These are phyloP conservation scores for Lodderomyces pseudojiufengensis DNA, from an alignment of 1,139 yeast species.

Conservation along the genomic window DNA sequence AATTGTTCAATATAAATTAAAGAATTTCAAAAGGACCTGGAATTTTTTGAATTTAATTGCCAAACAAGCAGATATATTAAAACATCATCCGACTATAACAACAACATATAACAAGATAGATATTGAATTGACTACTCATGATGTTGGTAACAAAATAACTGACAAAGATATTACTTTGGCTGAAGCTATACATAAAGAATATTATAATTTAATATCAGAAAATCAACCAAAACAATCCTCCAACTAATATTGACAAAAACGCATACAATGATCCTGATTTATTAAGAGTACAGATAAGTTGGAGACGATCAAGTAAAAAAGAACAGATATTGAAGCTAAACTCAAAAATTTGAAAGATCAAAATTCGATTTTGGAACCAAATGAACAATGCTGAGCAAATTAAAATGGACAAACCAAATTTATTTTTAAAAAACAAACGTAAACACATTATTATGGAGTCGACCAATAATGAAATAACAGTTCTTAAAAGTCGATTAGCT, in stretches of 20 bases:
- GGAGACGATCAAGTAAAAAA: too few relatives aligned
- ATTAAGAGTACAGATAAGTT: too few relatives aligned
- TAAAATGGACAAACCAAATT: too few relatives aligned
- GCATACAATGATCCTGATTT: too few relatives aligned
- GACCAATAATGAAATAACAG: too few relatives aligned
- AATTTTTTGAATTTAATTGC: conserved; percentile 60
- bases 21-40: conserved; percentile 61
- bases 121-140: conserved; percentile 66
- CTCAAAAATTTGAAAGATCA: too few relatives aligned
- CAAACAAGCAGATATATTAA: conserved; percentile 52
- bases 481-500: too few relatives aligned
- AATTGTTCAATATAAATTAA: conserved; percentile 33
- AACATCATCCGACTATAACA: conserved; percentile 72
- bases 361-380: too few relatives aligned
- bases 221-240: neutral
- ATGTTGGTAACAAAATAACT: conserved; percentile 51
- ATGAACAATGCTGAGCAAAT: too few relatives aligned
- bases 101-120: conserved; percentile 62
- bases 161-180: conserved; percentile 63
- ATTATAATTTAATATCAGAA: conserved; percentile 5
- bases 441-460: too few relatives aligned
- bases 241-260: neutral
- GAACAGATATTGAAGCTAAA: too few relatives aligned
- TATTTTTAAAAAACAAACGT: too few relatives aligned
- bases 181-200: conserved; percentile 12